Evolutionary conservation across 805 yeast genomes (phyloP).

Genomic region (Saturnispora bothae): DNA sequence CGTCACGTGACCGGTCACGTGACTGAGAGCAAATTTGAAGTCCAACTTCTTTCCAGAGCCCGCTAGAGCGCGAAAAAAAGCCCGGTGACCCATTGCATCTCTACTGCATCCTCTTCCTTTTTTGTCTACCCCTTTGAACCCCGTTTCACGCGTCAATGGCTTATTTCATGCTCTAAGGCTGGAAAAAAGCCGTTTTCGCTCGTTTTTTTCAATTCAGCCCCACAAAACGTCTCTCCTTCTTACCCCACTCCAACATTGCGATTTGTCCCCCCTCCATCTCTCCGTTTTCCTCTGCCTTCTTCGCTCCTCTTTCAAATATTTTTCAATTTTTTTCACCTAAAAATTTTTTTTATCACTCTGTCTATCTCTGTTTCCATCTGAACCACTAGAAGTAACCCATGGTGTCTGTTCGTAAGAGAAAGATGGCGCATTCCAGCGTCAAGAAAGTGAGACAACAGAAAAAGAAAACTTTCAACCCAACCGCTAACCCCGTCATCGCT

Average conservation of each 20-base stretch:
- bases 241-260: not conserved
- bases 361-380: not conserved
- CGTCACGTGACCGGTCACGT: too few relatives aligned
- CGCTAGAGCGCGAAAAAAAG: too few relatives aligned
- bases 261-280: not conserved
- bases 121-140: too few relatives aligned
- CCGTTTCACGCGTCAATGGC: too few relatives aligned
- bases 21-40: too few relatives aligned
- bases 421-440: slow-evolving; percentile 66
- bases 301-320: not conserved
- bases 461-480: slow-evolving; percentile 56
- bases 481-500: slow-evolving; percentile 72
- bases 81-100: too few relatives aligned
- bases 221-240: not conserved
- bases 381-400: slow-evolving; percentile 9
- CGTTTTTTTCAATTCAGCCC: too few relatives aligned
- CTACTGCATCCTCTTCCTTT: too few relatives aligned
- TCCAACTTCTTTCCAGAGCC: too few relatives aligned
- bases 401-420: slow-evolving; percentile 68
- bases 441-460: slow-evolving; percentile 56
- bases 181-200: too few relatives aligned
- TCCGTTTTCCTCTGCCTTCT: not conserved
- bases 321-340: not conserved
- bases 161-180: too few relatives aligned
- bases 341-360: not conserved